A percentile compares a stretch with the other conserved stretches of the same genome.
phyloP scores from a whole-genome alignment of 805 yeast species.

The Saccharomycopsis schoenii region DNA sequence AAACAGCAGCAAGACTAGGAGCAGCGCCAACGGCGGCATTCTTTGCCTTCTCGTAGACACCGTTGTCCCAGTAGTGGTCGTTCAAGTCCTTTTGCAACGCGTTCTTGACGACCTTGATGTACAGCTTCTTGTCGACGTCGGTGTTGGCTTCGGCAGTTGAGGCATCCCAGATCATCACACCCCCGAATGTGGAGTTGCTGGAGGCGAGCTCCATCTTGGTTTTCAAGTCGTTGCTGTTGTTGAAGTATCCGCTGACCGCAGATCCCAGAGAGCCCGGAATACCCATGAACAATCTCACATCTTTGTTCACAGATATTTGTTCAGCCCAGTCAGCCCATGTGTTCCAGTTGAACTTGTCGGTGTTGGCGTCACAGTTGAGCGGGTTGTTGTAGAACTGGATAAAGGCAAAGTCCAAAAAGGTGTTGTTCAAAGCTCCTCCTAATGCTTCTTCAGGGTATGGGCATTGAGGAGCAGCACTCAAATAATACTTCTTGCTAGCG shows the following conservation, averaged over 20 bases:
- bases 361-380: conserved; percentile 39
- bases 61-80: conserved; percentile 13
- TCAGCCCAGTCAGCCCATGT: conserved; percentile 63
- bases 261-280: conserved; percentile 56
- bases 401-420: conserved; percentile 70
- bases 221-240: conserved; percentile 26
- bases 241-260: conserved; percentile 54
- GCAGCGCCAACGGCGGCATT: neutral
- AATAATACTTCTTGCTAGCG: conserved; percentile 53
- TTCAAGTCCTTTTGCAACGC: conserved; percentile 25
- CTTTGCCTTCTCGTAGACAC: conserved; percentile 14
- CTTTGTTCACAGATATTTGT: conserved; percentile 49
- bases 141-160: conserved; percentile 44
- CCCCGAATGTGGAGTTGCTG: conserved; percentile 44
- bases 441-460: conserved; percentile 70
- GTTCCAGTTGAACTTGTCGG: conserved; percentile 51
- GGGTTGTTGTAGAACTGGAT: conserved; percentile 85
- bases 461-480: conserved; percentile 92
- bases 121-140: conserved; percentile 33
- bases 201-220: conserved; percentile 23
- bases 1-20: neutral
- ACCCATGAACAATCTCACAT: conserved; percentile 65
- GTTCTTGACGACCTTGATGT: conserved; percentile 35
- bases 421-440: conserved; percentile 47
- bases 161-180: conserved; percentile 70